Evolutionary conservation across 2,329 filamentous ascomycete species (phyloP).

Genomic region (Aspergillus caelatus): DNA sequence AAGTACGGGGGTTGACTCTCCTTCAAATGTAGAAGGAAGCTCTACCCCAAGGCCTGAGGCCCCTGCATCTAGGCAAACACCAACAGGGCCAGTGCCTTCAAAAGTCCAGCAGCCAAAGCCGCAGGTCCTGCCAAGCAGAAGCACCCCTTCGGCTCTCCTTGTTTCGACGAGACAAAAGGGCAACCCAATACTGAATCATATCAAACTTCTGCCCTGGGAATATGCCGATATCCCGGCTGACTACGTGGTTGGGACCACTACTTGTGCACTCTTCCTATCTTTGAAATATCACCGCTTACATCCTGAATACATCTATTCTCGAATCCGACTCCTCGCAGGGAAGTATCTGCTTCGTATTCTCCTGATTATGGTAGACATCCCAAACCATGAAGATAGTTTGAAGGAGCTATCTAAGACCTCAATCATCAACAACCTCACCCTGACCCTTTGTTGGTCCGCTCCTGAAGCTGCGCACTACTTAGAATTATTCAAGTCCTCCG

Average conservation of each 20-base stretch:
- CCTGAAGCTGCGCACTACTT: slow-evolving; percentile 92
- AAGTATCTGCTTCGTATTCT: slow-evolving; percentile 86
- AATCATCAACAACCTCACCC: slow-evolving; percentile 86
- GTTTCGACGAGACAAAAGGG: slow-evolving; percentile 93
- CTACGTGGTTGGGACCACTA: slow-evolving; percentile 83
- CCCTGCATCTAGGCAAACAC: slow-evolving; percentile 45
- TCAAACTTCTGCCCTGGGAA: slow-evolving; percentile 87
- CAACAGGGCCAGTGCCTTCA: slow-evolving; percentile 31
- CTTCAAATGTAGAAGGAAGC: slow-evolving; percentile 34
- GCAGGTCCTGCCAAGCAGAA: slow-evolving; percentile 72
- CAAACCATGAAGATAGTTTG: slow-evolving; percentile 86
- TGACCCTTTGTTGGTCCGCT: slow-evolving; percentile 92
- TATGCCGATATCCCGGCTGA: slow-evolving; percentile 96
- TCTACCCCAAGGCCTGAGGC: slow-evolving; percentile 51
- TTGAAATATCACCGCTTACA: slow-evolving; percentile 97
- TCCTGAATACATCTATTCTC: slow-evolving; percentile 95
- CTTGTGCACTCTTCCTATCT: slow-evolving; percentile 88
- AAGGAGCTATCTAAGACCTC: slow-evolving; percentile 92
- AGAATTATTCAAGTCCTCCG: slow-evolving; percentile 92
- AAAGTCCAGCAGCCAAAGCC: slow-evolving; percentile 85
- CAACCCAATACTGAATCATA: slow-evolving; percentile 83
- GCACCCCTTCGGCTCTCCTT: slow-evolving; percentile 75
- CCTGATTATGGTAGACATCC: slow-evolving; percentile 90
- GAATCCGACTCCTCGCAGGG: slow-evolving; percentile 80
- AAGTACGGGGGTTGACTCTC: slow-evolving; percentile 47